Base-by-base conservation (phyloP, 345 rosid genomes). In the Hibiscus mutabilis region DNA sequence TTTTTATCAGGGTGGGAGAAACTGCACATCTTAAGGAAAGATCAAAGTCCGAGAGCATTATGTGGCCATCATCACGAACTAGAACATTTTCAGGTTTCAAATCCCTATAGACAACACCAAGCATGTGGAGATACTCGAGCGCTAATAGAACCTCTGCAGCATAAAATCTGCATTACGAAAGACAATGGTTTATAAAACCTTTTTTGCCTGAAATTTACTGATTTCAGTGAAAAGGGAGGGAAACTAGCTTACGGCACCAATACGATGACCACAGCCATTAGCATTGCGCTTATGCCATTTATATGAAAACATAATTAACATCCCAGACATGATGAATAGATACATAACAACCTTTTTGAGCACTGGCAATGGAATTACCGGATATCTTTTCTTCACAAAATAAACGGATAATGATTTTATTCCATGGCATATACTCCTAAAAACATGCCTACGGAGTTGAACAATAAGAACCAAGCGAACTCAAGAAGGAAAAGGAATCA, bases 41-140 rank as follows among this genome's bases (percentile, higher is more conserved):
- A 75, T 94, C 98, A 44, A 94, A 94, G 77, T 94, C 98, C 6
- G 98, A 94, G 25, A 95, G 99, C 99, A 95, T 95, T 77, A 95
- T 92, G 76, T 95, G 98, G 5, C 52, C 52, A 1, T 95, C 42
- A 7, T 37, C 42, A 6, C 42, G 42, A 37, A 37, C 42, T 37
- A 37, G 42, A 37, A 37, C 42, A 37, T 37, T 37, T 37, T 37
- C 42, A 37, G 42, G 42, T 6, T 37, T 37, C 10, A 37, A 37
- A 37, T 37, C 42, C 10, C 42, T 37, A 37, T 37, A 37, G 42
- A 37, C 42, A 37, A 37, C 42, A 37, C 42, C 52, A 47, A 47
- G 52, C 99, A 95, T 92, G 79, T 95, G 98, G 68, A 95, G 97
- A 86, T 95, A 95, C 82, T 95, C 99, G 0, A 95, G 92, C 1